Evolutionary conservation across 495 filamentous ascomycete genomes (phyloP).

Genomic region (Aspergillus sparsus): DNA sequence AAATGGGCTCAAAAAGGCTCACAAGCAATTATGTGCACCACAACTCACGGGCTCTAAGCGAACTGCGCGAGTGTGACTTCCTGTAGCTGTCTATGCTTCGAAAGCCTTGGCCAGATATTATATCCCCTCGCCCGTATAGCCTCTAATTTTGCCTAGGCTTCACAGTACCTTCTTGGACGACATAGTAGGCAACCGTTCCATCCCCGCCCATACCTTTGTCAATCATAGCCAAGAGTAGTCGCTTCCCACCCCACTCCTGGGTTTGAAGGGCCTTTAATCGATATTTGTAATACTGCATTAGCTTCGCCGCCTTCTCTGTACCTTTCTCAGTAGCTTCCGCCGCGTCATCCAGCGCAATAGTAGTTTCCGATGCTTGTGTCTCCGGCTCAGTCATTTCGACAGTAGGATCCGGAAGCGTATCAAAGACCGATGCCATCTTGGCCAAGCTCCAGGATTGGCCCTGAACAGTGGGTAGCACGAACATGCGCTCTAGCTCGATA

Average conservation of each 20-base stretch:
- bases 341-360: conserved; percentile 18
- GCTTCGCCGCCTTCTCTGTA: conserved; percentile 33
- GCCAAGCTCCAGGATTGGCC: conserved; percentile 80
- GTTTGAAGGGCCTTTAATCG: conserved; percentile 34
- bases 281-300: conserved; percentile 42
- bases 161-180: conserved; percentile 91
- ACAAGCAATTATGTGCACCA: too few species aligned
- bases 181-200: conserved; percentile 92
- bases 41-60: not conserved
- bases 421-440: conserved; percentile 78
- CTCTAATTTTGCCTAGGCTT: conserved; percentile 91
- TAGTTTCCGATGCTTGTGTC: not conserved
- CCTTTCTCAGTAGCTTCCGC: conserved; percentile 16
- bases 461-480: conserved; percentile 83
- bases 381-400: conserved; percentile 19
- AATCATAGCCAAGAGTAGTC: conserved; percentile 78
- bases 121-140: not conserved
- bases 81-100: conserved; percentile 1
- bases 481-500: conserved; percentile 65
- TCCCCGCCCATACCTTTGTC: conserved; percentile 65
- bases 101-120: not conserved
- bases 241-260: conserved; percentile 58
- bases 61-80: not conserved
- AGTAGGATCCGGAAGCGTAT: conserved; percentile 55
- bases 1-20: conserved; percentile 8